Base-by-base conservation (phyloP, 192 early-diverging fungal genomes). In the Spizellomyces sp. region DNA sequence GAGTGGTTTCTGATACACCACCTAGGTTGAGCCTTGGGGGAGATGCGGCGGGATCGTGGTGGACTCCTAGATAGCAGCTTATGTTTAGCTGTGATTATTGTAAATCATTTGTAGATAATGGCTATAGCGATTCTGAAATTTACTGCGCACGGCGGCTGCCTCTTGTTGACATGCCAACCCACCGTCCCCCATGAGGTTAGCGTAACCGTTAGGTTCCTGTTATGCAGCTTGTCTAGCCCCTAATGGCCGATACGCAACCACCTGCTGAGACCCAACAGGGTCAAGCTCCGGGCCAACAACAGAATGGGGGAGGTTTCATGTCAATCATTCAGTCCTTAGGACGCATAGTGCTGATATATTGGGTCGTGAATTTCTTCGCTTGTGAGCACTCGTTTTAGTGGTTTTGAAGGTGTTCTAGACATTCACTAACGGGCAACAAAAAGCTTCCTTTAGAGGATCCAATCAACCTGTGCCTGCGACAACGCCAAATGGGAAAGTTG, bases 331-430 rank as follows among this genome's bases (percentile, higher is more conserved):
- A 55, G 52, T 60, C 48, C 10, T 1, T 57, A 45, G 21, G 43
- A 14, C 46, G 66, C 50, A 67, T 67, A 54, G 9, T 55, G 10
- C 15, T 67, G 10, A 67, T 67, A 36, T 67, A 67, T 5, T 67
- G 48, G 48, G 66, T 50, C 17, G 52, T 67, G 50, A 12, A 45
- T 9, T 67, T 41, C n/a, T 50, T 55, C n/a, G 22, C 48, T 19
- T 46, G 66, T 59, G 15, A 54, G 50, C 2, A 54, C 14, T 54
- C 4, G 4, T 54, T 12, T 19, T 19, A 2, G 50, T 54, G 2
- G 50, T 54, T 54, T 4, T 54, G 0, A 3, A 36, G 27, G 27
- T 36, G 27, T 36, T 36, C n/a, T 36, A 36, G 27, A 36, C 0
- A 36, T 36, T 36, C 27, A 36, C 27, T 36, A 36, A 36, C 27